Conservation (phyloP, 2,329 filamentous ascomycete species). For the Orbilia quercus region DNA sequence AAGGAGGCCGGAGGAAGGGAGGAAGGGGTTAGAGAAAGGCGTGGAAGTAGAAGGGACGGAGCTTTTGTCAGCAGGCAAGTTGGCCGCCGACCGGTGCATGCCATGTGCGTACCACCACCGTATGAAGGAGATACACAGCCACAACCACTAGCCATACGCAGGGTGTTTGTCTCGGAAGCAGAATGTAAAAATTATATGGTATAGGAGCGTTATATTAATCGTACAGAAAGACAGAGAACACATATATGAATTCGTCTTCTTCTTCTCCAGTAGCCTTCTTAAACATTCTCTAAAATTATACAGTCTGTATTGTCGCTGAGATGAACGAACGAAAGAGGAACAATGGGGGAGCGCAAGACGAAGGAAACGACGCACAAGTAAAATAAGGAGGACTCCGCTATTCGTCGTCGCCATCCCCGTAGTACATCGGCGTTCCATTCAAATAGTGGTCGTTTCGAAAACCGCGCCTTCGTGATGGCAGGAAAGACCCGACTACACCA, state of each 20-base stretch:
- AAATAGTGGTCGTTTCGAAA: slow-evolving; percentile 49
- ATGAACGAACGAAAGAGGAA: too few relatives aligned
- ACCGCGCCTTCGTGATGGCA: slow-evolving; percentile 43
- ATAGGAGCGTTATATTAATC: too few relatives aligned
- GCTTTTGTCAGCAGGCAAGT: slow-evolving; percentile 35
- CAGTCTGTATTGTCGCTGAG: too few relatives aligned
- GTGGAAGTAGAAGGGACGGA: slow-evolving; percentile 23
- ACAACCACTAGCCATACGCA: slow-evolving; percentile 18
- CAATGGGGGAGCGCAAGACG: too few relatives aligned
- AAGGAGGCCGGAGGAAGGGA: background rate
- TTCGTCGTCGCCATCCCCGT: slow-evolving; percentile 48
- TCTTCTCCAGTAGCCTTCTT: too few relatives aligned
- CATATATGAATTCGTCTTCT: too few relatives aligned
- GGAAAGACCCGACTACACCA: slow-evolving; percentile 69
- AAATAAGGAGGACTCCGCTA: too few relatives aligned
- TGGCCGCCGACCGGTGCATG: slow-evolving; percentile 1
- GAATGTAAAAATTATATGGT: background rate
- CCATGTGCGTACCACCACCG: slow-evolving; percentile 11
- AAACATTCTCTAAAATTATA: too few relatives aligned
- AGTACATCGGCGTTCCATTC: slow-evolving; percentile 55
- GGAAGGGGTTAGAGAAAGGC: slow-evolving; percentile 9
- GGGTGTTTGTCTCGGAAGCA: background rate
- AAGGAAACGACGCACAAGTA: too few relatives aligned
- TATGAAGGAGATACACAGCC: background rate
- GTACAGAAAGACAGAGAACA: too few relatives aligned